These are phyloP conservation scores for Dujonia santamariae DNA, from an alignment of 1,139 yeast genomes.

Conservation along the genomic window DNA sequence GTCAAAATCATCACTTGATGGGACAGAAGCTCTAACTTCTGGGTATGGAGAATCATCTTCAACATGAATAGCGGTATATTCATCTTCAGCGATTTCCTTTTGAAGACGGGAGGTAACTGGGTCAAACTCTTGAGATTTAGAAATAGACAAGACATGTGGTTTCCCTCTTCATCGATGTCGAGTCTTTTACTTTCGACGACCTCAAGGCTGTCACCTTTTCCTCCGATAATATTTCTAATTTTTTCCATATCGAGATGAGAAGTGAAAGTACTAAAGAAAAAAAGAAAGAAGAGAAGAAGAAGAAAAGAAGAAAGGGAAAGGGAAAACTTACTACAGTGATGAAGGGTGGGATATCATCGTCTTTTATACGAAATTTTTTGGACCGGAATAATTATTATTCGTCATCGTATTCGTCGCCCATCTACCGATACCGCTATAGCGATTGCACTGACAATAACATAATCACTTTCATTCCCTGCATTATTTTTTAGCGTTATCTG, in stretches of 20 bases:
- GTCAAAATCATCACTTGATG: constrained; percentile 53
- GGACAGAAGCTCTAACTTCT: constrained; percentile 70
- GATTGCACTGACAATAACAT: too few relatives aligned
- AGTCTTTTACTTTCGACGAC: constrained; percentile 5
- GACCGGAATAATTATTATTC: too few relatives aligned
- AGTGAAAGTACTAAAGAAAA: not conserved
- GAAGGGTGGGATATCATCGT: too few relatives aligned
- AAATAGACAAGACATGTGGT: constrained; percentile 16
- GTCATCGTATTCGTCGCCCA: too few relatives aligned
- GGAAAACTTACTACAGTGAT: too few relatives aligned
- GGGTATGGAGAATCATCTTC: constrained; percentile 64
- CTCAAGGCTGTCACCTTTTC: not conserved
- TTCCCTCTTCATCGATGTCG: constrained; percentile 2
- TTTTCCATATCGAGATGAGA: constrained; percentile 6
- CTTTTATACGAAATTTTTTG: too few relatives aligned
- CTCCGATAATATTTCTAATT: constrained; percentile 4
- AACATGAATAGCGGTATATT: constrained; percentile 40
- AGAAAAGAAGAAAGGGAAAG: not conserved
- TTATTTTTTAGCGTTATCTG: not conserved
- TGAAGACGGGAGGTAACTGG: constrained; percentile 31
- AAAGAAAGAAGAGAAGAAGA: not conserved
- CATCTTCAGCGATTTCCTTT: constrained; percentile 30
- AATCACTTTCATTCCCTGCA: too few relatives aligned
- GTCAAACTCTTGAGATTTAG: constrained; percentile 34
- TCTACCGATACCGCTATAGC: too few relatives aligned